Base-by-base conservation (phyloP, 2,329 filamentous ascomycete species). In the Rhytidhysteron rufulum region DNA sequence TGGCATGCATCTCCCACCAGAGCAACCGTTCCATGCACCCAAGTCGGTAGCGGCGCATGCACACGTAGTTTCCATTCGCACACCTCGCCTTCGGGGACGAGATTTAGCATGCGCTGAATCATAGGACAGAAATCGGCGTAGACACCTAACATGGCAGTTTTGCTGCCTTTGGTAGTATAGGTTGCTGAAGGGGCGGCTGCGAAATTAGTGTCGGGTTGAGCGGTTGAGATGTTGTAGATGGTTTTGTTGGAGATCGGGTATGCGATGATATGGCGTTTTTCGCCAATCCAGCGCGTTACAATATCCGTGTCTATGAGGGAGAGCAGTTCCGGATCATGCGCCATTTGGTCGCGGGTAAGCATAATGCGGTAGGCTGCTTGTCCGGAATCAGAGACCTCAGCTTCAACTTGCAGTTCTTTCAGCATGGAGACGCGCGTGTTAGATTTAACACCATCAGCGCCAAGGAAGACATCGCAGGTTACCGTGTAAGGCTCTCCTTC, bases 281-380 rank as follows among this genome's bases (percentile, higher is more conserved):
- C 80, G 22, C 86, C 86, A 37, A 90, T 84, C 86, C 85, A 90
- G 36, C 86, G 77, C 29, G 81, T 82, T 3, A 85, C 85, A 35
- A 75, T 71, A 53, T 88, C 78, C 31, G 75, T 72, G 50, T 86
- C 79, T 17, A 90, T 71, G 8, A 89, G 73, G n/a, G 68, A 73
- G 39, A 83, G 69, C 34, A 88, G 70, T 48, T 86, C 83, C 0
- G 83, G 75, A 50, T 89, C 84, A 17, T 76, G 51, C 41, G 73
- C 65, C 78, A 90, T 85, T 43, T 83, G 73, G 21, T 79, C 74
- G 10, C 85, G 78, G 1, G 75, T 78, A 15, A 90, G 73, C 78
- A 90, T 85, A 63, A 90, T 86, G 10, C 86, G 79, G 68, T 90
- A 90, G 3, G 85, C 84, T 0, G 86, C 86, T 66, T 89, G 83